Conservation (phyloP, 2,329 filamentous ascomycete species). For the Teratosphaeria destructans region DNA sequence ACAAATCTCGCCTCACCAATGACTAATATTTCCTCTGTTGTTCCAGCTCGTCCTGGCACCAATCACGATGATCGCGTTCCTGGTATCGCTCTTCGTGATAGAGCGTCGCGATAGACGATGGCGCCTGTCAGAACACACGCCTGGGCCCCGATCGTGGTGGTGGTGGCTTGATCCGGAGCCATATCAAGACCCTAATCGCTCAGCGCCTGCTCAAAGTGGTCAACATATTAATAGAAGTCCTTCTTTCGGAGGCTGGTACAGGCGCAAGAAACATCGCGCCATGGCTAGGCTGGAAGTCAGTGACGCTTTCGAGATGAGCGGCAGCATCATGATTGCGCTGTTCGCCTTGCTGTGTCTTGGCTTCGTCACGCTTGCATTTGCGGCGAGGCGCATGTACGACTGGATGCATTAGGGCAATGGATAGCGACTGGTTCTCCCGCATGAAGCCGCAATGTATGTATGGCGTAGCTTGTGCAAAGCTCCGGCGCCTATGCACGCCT, state of each 20-base stretch:
- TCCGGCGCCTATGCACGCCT: not conserved
- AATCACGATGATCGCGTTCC: conserved; percentile 52
- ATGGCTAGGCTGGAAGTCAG: conserved; percentile 52
- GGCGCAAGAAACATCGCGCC: conserved; percentile 39
- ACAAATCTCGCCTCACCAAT: conserved; percentile 4
- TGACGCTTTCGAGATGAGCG: conserved; percentile 53
- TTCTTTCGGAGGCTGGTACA: conserved; percentile 24
- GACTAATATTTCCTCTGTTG: not conserved
- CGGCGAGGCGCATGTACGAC: conserved; percentile 11
- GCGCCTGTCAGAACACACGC: conserved; percentile 30
- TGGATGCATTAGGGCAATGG: conserved; percentile 7
- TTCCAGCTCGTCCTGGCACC: conserved; percentile 46
- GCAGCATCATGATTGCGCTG: conserved; percentile 43
- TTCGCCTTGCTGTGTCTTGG: conserved; percentile 25
- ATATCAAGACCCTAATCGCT: conserved; percentile 27
- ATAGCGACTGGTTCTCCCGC: not conserved
- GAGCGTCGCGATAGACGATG: conserved; percentile 46
- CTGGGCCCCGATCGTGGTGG: conserved; percentile 24
- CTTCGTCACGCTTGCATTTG: conserved; percentile 11
- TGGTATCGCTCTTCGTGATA: conserved; percentile 54
- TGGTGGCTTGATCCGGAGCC: conserved; percentile 32
- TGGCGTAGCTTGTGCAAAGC: not conserved
- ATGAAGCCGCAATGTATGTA: not conserved
- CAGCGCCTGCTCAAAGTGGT: not conserved
- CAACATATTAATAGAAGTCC: not conserved